Evolutionary conservation across 2,329 filamentous ascomycete species (phyloP).

Genomic region (Aspergillus puulaauensis): DNA sequence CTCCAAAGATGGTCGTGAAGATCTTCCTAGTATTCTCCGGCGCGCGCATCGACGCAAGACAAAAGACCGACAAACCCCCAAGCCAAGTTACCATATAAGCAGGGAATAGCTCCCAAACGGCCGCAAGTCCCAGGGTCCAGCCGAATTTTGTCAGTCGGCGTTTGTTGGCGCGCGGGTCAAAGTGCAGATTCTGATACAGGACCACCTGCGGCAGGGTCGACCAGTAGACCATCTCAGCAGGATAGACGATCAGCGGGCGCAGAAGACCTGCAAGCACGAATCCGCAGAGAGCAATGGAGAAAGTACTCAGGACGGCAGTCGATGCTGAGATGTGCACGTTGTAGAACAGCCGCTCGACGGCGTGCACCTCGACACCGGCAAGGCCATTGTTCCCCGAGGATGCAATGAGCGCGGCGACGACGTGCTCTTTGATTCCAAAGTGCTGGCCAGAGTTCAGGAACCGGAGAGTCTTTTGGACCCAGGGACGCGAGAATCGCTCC

Average conservation of each 20-base stretch:
- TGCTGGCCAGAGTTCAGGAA: constrained; percentile 52
- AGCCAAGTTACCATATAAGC: constrained; percentile 28
- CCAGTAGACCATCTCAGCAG: constrained; percentile 60
- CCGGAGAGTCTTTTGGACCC: constrained; percentile 38
- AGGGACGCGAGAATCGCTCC: constrained; percentile 44
- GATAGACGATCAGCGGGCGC: constrained; percentile 56
- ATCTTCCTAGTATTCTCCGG: constrained; percentile 5
- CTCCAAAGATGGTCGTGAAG: constrained; percentile 24
- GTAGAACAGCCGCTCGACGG: constrained; percentile 27
- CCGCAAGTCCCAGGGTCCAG: constrained; percentile 26
- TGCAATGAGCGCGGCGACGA: constrained; percentile 55
- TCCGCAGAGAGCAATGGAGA: constrained; percentile 58
- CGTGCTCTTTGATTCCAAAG: constrained; percentile 58
- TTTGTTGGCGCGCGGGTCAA: constrained; percentile 26
- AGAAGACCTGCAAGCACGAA: constrained; percentile 56
- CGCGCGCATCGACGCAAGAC: constrained; percentile 15
- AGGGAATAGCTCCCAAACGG: constrained; percentile 25
- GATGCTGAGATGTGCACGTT: constrained; percentile 43
- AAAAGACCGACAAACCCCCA: constrained; percentile 21
- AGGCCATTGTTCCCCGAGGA: constrained; percentile 54
- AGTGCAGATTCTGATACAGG: constrained; percentile 37
- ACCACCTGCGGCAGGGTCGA: constrained; percentile 38
- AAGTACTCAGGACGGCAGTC: constrained; percentile 51
- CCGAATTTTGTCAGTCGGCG: constrained; percentile 31
- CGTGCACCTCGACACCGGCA: constrained; percentile 25